Conservation (phyloP, 2,329 filamentous ascomycete genomes). For the Hawksworthiomyces lignivorus region DNA sequence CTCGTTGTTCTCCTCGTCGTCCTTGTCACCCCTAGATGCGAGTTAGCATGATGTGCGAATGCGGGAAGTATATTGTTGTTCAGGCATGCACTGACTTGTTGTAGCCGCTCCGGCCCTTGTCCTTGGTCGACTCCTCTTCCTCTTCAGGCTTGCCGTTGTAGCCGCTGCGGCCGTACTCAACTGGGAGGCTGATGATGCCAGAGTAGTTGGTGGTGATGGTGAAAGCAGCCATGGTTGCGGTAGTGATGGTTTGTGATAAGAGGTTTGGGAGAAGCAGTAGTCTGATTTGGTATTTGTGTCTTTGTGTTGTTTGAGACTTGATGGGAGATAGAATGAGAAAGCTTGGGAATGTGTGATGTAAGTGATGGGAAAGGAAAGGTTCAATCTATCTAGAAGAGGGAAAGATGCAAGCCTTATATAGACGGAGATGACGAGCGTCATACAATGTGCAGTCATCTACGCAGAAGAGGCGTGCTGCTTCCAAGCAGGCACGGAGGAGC, state of each 20-base stretch:
- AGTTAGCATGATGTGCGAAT: too few species aligned
- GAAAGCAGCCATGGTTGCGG: conserved; percentile 23
- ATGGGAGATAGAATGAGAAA: too few species aligned
- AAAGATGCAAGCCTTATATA: conserved; percentile 2
- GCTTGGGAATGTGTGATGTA: conserved; percentile 1
- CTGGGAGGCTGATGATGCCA: conserved; percentile 18
- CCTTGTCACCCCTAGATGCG: conserved; percentile 16
- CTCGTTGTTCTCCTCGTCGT: conserved; percentile 31
- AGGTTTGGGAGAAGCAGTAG: not conserved
- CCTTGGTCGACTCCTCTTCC: conserved; percentile 21
- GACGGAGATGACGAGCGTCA: not conserved
- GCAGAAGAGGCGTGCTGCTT: not conserved
- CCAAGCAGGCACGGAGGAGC: not conserved
- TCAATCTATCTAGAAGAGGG: conserved; percentile 8
- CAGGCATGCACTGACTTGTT: conserved; percentile 34
- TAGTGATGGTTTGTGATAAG: not conserved
- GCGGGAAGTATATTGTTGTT: too few species aligned
- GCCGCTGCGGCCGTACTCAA: conserved; percentile 32
- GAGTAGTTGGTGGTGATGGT: conserved; percentile 29
- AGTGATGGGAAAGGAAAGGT: not conserved
- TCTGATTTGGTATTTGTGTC: not conserved
- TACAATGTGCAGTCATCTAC: too few species aligned
- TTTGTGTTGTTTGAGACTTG: too few species aligned
- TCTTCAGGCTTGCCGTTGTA: conserved; percentile 33
- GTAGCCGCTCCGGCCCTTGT: conserved; percentile 40